Evolutionary conservation across 441 rosid species (phyloP).

Genomic region (Erysimum cheiri): DNA sequence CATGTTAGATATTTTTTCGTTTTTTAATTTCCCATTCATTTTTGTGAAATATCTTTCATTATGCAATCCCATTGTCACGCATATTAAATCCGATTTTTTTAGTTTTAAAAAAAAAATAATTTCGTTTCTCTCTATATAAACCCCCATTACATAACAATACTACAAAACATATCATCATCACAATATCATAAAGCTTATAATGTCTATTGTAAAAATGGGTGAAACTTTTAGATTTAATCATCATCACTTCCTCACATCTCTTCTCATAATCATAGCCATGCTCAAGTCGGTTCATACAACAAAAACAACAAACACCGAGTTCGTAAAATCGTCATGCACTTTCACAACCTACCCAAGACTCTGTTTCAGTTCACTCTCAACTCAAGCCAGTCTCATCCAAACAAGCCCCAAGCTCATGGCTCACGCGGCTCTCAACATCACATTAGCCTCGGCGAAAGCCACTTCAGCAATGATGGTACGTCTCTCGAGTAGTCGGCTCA

Average conservation of each 20-base stretch:
- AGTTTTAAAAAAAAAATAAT: not conserved
- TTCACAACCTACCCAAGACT: conserved; percentile 69
- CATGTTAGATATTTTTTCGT: conserved; percentile 19
- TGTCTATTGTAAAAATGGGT: conserved; percentile 17
- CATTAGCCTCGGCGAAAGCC: conserved; percentile 55
- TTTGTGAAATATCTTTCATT: conserved; percentile 27
- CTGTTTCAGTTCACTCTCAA: conserved; percentile 64
- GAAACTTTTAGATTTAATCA: conserved; percentile 9
- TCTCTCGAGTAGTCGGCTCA: conserved; percentile 54
- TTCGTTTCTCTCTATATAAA: conserved; percentile 21
- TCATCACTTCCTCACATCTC: conserved; percentile 24
- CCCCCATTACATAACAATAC: conserved; percentile 2
- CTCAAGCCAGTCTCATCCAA: conserved; percentile 60
- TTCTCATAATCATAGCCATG: conserved; percentile 32
- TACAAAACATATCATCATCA: conserved; percentile 30
- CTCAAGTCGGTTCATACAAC: conserved; percentile 28
- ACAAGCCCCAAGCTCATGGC: conserved; percentile 74
- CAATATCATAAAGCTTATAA: conserved; percentile 23
- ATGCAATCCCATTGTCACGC: conserved; percentile 29
- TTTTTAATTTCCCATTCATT: not conserved
- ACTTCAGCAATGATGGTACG: conserved; percentile 53
- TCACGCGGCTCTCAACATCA: conserved; percentile 69
- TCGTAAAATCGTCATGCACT: conserved; percentile 70
- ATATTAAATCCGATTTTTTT: not conserved
- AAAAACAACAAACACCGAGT: conserved; percentile 51